Conservation (phyloP, 257 asterid species). For the Nicotiana undulata region DNA sequence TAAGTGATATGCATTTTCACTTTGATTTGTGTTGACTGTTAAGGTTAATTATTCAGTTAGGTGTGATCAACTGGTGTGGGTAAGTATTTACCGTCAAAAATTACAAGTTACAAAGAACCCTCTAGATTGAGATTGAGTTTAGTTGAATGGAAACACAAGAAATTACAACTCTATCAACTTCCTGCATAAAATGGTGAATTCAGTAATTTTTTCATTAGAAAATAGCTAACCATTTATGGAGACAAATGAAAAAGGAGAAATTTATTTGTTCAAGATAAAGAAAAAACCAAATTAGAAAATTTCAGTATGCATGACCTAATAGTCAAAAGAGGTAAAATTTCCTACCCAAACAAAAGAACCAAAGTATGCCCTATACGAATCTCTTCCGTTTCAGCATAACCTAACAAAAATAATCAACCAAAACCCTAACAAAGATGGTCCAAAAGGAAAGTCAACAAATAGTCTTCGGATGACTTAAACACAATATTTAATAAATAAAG, state of each 20-base stretch:
- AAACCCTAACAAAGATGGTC: background rate
- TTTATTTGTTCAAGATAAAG: background rate
- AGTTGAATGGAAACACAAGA: background rate
- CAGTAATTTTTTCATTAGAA: background rate
- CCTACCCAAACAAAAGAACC: background rate
- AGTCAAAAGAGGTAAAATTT: background rate
- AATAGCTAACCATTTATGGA: background rate
- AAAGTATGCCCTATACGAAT: background rate
- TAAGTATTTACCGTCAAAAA: no score
- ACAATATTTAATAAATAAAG: conserved; percentile 13
- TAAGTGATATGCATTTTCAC: no score
- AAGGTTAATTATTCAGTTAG: no score
- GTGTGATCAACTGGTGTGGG: no score
- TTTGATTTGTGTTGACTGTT: no score
- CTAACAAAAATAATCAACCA: background rate
- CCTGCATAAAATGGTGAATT: background rate
- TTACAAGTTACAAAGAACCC: background rate
- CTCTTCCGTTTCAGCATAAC: background rate
- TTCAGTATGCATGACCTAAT: background rate
- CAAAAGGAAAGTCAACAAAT: conserved; percentile 5
- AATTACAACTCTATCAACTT: background rate
- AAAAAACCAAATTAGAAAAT: background rate
- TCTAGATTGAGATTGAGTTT: background rate
- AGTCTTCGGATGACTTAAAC: conserved; percentile 14
- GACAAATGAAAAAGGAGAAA: background rate